Conservation (phyloP, 1,284 basidiomycete species). For the Trichosporon faecale region DNA sequence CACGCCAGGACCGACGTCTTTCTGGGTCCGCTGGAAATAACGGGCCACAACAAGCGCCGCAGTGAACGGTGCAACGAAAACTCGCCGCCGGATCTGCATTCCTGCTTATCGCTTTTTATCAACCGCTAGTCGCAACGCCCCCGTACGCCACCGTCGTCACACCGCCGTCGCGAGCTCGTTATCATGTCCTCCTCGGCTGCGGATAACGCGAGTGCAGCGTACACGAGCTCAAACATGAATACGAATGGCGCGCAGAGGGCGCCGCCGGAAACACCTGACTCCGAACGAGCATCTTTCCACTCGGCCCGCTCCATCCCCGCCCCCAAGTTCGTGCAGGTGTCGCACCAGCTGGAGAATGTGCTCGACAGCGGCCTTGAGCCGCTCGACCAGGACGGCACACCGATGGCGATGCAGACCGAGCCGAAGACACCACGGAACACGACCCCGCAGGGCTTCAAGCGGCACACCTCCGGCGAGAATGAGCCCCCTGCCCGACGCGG, state of each 20-base stretch:
- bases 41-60: background rate
- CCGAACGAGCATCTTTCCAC: background rate
- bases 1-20: background rate
- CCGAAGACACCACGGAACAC: background rate
- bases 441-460: background rate
- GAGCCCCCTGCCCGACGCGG: background rate
- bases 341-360: background rate
- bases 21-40: background rate
- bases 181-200: background rate
- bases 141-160: background rate
- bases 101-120: background rate
- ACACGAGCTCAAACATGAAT: background rate
- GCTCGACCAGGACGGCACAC: background rate
- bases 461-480: background rate
- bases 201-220: background rate
- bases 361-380: background rate
- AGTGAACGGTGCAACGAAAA: background rate
- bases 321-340: background rate
- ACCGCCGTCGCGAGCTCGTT: background rate
- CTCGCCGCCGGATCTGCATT: background rate
- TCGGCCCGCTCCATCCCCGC: background rate
- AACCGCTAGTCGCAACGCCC: background rate
- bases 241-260: background rate
- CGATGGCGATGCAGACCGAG: background rate
- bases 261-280: background rate